Evolutionary conservation across 768 basidiomycete species (phyloP).

Genomic region (Phallus indusiatus): DNA sequence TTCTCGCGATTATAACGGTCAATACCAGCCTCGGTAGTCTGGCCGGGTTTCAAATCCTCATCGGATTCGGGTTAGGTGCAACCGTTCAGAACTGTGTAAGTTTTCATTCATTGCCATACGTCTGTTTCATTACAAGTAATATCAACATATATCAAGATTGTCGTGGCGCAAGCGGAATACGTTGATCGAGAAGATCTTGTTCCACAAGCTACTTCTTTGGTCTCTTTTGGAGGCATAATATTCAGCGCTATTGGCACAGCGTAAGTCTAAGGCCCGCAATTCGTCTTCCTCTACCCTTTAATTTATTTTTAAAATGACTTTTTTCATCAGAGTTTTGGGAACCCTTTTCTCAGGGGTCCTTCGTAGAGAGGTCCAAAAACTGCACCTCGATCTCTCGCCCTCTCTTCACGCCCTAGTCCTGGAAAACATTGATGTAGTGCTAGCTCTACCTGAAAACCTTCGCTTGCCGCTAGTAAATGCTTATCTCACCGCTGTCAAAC

Average conservation of each 20-base stretch:
- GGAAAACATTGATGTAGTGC: neutral
- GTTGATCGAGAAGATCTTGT: conserved; percentile 15
- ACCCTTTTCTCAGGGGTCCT: neutral
- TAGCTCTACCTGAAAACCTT: neutral
- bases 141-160: conserved; percentile 18
- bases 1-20: conserved; percentile 25
- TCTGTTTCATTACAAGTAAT: neutral
- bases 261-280: neutral
- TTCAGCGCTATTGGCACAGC: neutral
- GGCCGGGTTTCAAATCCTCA: conserved; percentile 28
- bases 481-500: neutral
- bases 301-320: neutral
- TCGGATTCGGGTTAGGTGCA: conserved; percentile 31
- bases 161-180: conserved; percentile 18
- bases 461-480: neutral
- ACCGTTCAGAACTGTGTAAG: conserved; percentile 23
- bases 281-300: neutral
- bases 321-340: neutral
- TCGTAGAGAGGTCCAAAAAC: neutral
- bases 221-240: conserved; percentile 10
- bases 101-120: neutral
- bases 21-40: conserved; percentile 18
- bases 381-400: neutral
- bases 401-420: neutral
- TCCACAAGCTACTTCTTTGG: conserved; percentile 19